phyloP scores from a whole-genome alignment of 2,329 filamentous ascomycete genomes.

The Acephala macrosclerotiorum region DNA sequence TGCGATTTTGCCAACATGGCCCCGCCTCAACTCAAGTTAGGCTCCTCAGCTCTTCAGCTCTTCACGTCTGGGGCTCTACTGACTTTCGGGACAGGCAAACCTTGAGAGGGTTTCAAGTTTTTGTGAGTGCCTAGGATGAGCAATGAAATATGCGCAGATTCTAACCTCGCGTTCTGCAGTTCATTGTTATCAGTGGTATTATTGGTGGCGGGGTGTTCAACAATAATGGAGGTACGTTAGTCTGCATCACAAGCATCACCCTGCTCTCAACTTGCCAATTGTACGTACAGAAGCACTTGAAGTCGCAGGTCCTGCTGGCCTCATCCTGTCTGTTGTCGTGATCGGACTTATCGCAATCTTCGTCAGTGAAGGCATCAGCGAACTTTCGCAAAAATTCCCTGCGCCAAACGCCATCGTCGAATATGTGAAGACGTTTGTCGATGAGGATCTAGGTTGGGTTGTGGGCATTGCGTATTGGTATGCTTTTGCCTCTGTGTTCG shows the following conservation, averaged over 20 bases:
- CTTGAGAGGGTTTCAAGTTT: neutral
- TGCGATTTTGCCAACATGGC: neutral
- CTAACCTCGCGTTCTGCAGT: neutral
- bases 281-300: neutral
- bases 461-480: neutral
- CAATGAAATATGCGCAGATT: neutral
- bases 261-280: no score
- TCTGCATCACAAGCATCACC: neutral
- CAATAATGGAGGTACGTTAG: neutral
- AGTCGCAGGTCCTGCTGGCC: neutral
- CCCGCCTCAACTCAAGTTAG: neutral
- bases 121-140: neutral
- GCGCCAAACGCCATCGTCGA: neutral
- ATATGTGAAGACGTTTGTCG: neutral
- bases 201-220: neutral
- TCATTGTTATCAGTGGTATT: neutral
- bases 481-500: neutral
- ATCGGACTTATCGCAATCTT: neutral
- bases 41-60: neutral
- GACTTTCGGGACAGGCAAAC: neutral
- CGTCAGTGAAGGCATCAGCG: slow-evolving; percentile 1
- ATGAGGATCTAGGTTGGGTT: neutral
- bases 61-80: neutral
- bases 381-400: neutral
- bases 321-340: neutral